Percentiles rank a stretch among this genome's conserved stretches.
Conservation (phyloP, 306 rosid species). For the Pueraria montana region DNA sequence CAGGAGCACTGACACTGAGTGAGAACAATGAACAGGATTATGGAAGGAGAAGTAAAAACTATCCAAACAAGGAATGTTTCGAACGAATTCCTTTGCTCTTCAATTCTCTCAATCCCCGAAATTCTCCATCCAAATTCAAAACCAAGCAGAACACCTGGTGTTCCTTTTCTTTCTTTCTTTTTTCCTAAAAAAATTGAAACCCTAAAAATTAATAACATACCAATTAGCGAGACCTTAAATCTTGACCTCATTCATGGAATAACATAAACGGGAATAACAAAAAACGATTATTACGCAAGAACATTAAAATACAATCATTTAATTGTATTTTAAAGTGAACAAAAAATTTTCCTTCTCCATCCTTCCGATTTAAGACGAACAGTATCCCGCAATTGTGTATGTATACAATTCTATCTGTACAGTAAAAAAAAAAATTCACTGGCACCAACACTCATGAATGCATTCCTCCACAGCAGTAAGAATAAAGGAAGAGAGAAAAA, state of each 20-base stretch:
- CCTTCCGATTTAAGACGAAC: conserved; percentile 1
- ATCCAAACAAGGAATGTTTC: background rate
- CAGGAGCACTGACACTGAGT: background rate
- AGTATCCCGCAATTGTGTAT: conserved; percentile 32
- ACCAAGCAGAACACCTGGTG: background rate
- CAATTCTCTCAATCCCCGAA: background rate
- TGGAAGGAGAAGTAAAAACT: no score
- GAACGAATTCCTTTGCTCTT: background rate
- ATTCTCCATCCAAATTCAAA: background rate
- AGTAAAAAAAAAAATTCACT: conserved; percentile 29
- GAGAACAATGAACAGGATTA: background rate
- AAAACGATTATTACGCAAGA: no score
- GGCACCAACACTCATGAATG: conserved; percentile 46
- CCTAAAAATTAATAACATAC: background rate
- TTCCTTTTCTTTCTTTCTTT: background rate
- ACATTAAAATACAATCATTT: background rate
- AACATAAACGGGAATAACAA: background rate
- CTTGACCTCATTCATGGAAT: background rate
- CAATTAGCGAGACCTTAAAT: background rate
- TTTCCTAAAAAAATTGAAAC: background rate
- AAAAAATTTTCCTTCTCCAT: conserved; percentile 33
- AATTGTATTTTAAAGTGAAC: conserved; percentile 1
- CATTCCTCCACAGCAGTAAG: conserved; percentile 40
- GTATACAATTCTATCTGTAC: conserved; percentile 59
- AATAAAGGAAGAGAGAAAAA: background rate